phyloP scores from a whole-genome alignment of 305 asterid genomes.

The Fraxinus albicans region DNA sequence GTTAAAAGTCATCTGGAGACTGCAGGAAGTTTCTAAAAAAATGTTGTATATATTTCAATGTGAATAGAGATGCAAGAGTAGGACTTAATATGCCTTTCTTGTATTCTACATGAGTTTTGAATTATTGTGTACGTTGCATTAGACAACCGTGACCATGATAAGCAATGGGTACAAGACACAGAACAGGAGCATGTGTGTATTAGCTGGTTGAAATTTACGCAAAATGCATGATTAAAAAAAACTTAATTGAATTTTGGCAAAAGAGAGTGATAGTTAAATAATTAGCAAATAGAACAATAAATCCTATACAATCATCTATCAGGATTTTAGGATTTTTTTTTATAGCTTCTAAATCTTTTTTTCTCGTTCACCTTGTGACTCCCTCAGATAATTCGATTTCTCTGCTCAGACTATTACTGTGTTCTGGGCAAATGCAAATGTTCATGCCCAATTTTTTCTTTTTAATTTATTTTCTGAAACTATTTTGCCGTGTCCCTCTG shows the following conservation, averaged over 20 bases:
- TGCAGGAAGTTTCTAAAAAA: background rate
- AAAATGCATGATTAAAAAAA: background rate
- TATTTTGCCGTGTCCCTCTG: background rate
- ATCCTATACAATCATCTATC: background rate
- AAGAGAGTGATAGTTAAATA: background rate
- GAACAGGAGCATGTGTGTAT: background rate
- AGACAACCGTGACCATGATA: background rate
- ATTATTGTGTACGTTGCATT: background rate
- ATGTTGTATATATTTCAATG: background rate
- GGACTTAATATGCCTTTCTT: background rate
- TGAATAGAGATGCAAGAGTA: background rate
- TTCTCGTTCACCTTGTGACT: background rate
- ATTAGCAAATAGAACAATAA: background rate
- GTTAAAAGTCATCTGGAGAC: background rate
- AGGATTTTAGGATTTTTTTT: background rate
- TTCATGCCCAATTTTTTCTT: background rate
- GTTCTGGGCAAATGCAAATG: background rate
- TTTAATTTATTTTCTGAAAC: background rate
- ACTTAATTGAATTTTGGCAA: background rate
- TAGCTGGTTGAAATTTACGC: background rate
- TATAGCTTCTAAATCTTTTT: background rate
- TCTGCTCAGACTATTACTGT: background rate
- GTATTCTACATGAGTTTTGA: background rate
- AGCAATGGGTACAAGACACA: background rate
- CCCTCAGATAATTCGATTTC: background rate